Percentiles rank a stretch among this genome's conserved stretches.
Evolutionary conservation across 257 asterid species (phyloP).

Genomic region (Solanum habrochaites): DNA sequence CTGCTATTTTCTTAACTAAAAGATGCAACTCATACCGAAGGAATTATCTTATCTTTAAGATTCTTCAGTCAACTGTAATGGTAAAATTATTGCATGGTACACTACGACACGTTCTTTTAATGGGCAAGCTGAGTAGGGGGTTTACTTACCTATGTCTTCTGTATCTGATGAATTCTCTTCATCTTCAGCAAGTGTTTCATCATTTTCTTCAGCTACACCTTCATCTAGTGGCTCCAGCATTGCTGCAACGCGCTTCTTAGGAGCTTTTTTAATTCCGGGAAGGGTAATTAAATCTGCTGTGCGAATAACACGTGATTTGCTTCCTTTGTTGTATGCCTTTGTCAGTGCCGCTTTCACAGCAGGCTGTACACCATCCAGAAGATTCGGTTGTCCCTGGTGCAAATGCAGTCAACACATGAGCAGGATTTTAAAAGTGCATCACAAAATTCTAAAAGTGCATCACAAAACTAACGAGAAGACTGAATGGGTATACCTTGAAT

Average conservation of each 20-base stretch:
- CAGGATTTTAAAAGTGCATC: background rate
- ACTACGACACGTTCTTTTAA: background rate
- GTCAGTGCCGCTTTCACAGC: slow-evolving; percentile 87
- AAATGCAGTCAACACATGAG: background rate
- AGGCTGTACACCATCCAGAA: slow-evolving; percentile 79
- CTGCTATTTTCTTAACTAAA: background rate
- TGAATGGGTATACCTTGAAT: slow-evolving; percentile 44
- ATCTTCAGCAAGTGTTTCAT: slow-evolving; percentile 32
- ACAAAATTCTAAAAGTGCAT: background rate
- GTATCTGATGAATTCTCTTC: slow-evolving; percentile 61
- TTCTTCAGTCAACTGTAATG: background rate
- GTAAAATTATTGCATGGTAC: background rate
- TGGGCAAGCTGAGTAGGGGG: background rate
- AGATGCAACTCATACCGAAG: background rate
- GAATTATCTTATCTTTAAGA: background rate
- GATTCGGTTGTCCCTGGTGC: slow-evolving; percentile 68
- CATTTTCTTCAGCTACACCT: slow-evolving; percentile 30
- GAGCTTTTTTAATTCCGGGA: slow-evolving; percentile 85
- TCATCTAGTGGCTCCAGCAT: slow-evolving; percentile 87
- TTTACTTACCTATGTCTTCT: slow-evolving; percentile 79
- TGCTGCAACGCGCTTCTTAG: slow-evolving; percentile 85
- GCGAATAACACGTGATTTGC: slow-evolving; percentile 68
- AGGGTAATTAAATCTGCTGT: slow-evolving; percentile 79
- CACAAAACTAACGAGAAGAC: background rate
- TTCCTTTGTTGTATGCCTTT: slow-evolving; percentile 84